Conservation (phyloP, 148 eudicot genomes). For the Rhododendron kiyosumense region DNA sequence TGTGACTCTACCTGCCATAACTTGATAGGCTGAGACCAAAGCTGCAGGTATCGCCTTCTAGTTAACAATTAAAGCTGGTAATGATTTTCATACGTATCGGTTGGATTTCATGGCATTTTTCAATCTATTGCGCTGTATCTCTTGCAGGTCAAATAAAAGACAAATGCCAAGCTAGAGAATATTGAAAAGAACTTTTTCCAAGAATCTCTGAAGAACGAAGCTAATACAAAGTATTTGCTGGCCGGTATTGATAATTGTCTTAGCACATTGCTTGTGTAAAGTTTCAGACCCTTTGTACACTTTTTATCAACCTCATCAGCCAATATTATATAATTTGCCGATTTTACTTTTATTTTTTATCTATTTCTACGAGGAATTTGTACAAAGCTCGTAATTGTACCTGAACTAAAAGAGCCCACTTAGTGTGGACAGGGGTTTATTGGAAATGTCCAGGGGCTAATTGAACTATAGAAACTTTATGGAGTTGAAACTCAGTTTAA, state of each 20-base stretch:
- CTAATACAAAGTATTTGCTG: neutral
- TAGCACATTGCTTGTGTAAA: neutral
- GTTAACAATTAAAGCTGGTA: neutral
- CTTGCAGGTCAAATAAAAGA: neutral
- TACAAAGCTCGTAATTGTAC: neutral
- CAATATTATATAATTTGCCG: neutral
- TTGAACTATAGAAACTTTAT: neutral
- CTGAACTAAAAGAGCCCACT: neutral
- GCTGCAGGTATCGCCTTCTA: neutral
- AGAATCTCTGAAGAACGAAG: neutral
- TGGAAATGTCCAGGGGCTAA: neutral
- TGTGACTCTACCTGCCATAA: conserved; percentile 72
- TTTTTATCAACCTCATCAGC: neutral
- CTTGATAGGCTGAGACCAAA: conserved; percentile 24
- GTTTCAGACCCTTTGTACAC: neutral
- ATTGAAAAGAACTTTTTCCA: neutral
- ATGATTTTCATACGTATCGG: neutral
- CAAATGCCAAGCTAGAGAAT: neutral
- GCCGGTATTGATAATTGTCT: neutral
- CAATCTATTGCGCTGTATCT: neutral
- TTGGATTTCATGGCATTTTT: neutral
- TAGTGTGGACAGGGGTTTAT: neutral
- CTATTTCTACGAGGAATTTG: neutral
- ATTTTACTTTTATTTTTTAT: neutral
- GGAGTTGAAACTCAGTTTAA: neutral